Conservation (phyloP, 176 grass and related monocot genomes). For the Calamus simplicifolius region DNA sequence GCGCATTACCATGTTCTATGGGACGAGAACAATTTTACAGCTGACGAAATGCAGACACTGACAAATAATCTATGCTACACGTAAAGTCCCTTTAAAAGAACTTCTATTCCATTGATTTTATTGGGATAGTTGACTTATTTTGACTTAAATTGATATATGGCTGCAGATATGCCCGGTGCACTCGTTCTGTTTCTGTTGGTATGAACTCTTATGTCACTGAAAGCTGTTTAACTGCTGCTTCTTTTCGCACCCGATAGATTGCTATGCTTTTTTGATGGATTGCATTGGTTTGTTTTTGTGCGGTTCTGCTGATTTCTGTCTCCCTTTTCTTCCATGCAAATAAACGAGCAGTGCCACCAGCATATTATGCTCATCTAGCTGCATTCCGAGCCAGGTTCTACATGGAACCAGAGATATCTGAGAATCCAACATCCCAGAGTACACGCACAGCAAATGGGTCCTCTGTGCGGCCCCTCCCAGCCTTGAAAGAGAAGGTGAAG, state of each 20-base stretch:
- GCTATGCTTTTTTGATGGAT: neutral
- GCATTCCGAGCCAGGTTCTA: constrained; percentile 67
- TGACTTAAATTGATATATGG: neutral
- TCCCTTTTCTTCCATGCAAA: neutral
- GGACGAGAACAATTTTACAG: constrained; percentile 67
- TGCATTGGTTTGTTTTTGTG: neutral
- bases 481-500: constrained; percentile 97
- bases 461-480: constrained; percentile 74
- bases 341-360: constrained; percentile 38
- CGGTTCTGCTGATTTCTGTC: neutral
- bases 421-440: constrained; percentile 44
- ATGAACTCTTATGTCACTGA: constrained; percentile 8
- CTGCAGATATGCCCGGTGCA: constrained; percentile 63
- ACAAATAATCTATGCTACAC: constrained; percentile 73
- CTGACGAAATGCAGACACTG: constrained; percentile 50
- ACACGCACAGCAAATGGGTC: constrained; percentile 37
- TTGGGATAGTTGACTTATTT: neutral
- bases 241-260: too few relatives aligned
- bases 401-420: constrained; percentile 54
- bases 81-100: constrained; percentile 21
- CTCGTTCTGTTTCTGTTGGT: constrained; percentile 71
- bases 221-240: too few relatives aligned
- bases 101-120: too few relatives aligned
- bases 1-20: constrained; percentile 69
- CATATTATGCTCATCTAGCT: constrained; percentile 64